Conservation (phyloP, 768 basidiomycete species). For the Hygrophorus pudorinus region DNA sequence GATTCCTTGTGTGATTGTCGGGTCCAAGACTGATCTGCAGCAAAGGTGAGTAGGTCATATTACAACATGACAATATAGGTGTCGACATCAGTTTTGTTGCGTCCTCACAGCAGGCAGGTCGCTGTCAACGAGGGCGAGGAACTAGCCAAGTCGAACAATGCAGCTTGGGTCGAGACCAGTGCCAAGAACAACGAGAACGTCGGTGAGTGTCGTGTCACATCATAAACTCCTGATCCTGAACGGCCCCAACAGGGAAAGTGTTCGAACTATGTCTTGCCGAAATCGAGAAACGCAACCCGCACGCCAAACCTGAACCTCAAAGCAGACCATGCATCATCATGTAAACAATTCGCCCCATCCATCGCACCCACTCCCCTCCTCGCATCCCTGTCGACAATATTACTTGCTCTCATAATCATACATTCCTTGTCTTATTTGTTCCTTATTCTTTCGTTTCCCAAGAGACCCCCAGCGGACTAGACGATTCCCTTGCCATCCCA, state of each 20-base stretch:
- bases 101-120: conserved; percentile 55
- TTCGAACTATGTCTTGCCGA: conserved; percentile 79
- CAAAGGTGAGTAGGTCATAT: conserved; percentile 41
- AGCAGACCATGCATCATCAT: conserved; percentile 41
- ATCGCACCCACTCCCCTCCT: neutral
- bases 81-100: conserved; percentile 16
- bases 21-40: conserved; percentile 81
- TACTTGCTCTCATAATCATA: neutral
- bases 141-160: conserved; percentile 60
- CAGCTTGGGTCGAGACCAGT: conserved; percentile 83
- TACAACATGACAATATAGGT: neutral
- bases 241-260: conserved; percentile 48
- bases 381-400: neutral
- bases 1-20: conserved; percentile 91
- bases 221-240: conserved; percentile 6
- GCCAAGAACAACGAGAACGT: conserved; percentile 84
- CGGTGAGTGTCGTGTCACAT: conserved; percentile 42
- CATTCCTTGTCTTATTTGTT: conserved; percentile 17
- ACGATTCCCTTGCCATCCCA: conserved; percentile 6
- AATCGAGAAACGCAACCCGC: conserved; percentile 67
- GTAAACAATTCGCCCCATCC: conserved; percentile 20
- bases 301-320: conserved; percentile 30
- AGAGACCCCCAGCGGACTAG: neutral
- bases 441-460: conserved; percentile 14
- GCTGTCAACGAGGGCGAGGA: conserved; percentile 62